Evolutionary conservation across 306 rosid species (phyloP).

Genomic region (Lotus japonicus): DNA sequence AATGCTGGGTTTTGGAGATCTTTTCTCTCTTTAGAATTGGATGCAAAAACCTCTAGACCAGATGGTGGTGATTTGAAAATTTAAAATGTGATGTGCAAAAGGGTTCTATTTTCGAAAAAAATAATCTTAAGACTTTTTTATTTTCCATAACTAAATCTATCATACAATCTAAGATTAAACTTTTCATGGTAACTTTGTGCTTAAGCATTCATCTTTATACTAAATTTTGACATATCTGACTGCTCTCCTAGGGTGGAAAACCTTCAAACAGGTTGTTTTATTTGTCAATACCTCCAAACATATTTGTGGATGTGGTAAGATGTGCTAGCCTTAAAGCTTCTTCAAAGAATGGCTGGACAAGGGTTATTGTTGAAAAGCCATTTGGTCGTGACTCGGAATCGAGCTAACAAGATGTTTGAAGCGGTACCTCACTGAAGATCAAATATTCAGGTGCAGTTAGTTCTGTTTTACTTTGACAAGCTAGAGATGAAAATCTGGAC

Average conservation of each 20-base stretch:
- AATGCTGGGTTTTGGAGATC: background rate
- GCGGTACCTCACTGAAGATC: constrained; percentile 82
- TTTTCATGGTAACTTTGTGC: background rate
- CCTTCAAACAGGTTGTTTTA: constrained; percentile 76
- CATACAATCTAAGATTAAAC: background rate
- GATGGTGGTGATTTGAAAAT: constrained; percentile 1
- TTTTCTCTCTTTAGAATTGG: background rate
- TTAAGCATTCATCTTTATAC: constrained; percentile 8
- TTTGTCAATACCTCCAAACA: constrained; percentile 87
- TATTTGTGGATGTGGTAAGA: constrained; percentile 81
- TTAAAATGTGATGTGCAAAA: background rate
- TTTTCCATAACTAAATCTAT: background rate
- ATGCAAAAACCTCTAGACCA: background rate
- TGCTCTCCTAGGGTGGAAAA: constrained; percentile 59
- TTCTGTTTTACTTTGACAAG: background rate
- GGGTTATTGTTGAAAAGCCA: constrained; percentile 97
- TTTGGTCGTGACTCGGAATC: constrained; percentile 88
- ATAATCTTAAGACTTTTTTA: background rate
- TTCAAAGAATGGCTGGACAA: constrained; percentile 84
- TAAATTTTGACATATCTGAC: constrained; percentile 9
- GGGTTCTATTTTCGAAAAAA: background rate
- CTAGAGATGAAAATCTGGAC: constrained; percentile 19
- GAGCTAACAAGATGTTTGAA: constrained; percentile 75
- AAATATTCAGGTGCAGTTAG: constrained; percentile 72
- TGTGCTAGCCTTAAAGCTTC: constrained; percentile 81